Base-by-base conservation (phyloP, 2,329 filamentous ascomycete species). In the Colletotrichum sublineola region DNA sequence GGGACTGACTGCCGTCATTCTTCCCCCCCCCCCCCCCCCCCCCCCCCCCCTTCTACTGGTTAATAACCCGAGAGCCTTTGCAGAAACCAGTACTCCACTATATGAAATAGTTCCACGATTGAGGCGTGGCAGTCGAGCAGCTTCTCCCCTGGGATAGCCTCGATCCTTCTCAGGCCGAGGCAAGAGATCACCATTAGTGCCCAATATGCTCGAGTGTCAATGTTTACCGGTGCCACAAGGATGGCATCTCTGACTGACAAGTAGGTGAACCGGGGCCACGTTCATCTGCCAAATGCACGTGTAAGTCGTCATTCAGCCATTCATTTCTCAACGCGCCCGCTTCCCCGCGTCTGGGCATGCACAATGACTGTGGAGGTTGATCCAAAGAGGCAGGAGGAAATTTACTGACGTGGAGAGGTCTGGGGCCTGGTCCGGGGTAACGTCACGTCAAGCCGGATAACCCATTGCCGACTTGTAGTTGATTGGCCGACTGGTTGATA, bases 281-380 rank as follows among this genome's bases (percentile, higher is more conserved):
- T 8, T 38, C 44, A 38, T 48, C 58, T 24, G 24, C 24, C 18
- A 7, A 24, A 9, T 15, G 31, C 31, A 33, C 6, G 31, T 52
- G 63, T 33, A 40, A 53, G 55, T 56, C 31, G 4, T 46, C 29
- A 0, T 29, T 33, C 38, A 36, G 46, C 18, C 55, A 70, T 48
- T 31, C 44, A 8, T n/a, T 44, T 20, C 55, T 70, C 67, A 46
- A 63, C 2, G 62, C 42, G 7, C 9, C 44, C 44, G 24, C 29
- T 33, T 38, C 67, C 67, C 63, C 63, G 67, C 63, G 63, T 70
- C 2, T 33, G 38, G 38, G 46, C 31, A 50, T 36, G 63, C 46
- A 66, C 52, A 31, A 50, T 44, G 58, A 24, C 53, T 70, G 55
- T 36, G 38, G 55, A 65, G 40, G 36, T 52, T 63, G 60, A 46